Evolutionary conservation across 2,329 filamentous ascomycete genomes (phyloP).

Genomic region (Didymella exigua): DNA sequence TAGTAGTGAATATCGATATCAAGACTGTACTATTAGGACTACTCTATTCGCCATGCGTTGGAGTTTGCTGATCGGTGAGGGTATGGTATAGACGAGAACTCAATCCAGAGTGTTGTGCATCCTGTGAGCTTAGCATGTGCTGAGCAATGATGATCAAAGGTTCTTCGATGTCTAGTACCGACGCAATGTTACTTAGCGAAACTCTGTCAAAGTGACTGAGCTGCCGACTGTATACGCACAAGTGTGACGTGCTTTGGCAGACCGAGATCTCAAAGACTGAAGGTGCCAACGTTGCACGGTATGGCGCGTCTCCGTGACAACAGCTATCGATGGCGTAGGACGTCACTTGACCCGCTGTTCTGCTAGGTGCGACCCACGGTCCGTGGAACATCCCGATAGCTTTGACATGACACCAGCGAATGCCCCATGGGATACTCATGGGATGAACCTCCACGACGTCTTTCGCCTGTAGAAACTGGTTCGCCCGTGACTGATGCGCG

Average conservation of each 20-base stretch:
- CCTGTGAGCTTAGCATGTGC: not conserved
- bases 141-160: not conserved
- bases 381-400: not conserved
- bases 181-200: not conserved
- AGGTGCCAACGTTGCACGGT: not conserved
- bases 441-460: constrained; percentile 1
- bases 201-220: not conserved
- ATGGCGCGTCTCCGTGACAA: not conserved
- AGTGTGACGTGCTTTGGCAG: not conserved
- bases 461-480: not conserved
- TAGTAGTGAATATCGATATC: not conserved
- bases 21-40: not conserved
- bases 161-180: not conserved
- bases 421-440: too few relatives aligned
- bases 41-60: not conserved
- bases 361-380: not conserved
- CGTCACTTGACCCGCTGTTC: not conserved
- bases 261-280: not conserved
- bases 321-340: not conserved
- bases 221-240: not conserved
- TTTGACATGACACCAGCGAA: not conserved
- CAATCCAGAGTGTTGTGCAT: not conserved
- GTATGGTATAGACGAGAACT: not conserved
- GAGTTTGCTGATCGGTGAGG: not conserved
- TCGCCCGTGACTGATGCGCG: not conserved